These are phyloP conservation scores for Macadamia integrifolia DNA, from an alignment of 164 flowering plant species.

Conservation along the genomic window DNA sequence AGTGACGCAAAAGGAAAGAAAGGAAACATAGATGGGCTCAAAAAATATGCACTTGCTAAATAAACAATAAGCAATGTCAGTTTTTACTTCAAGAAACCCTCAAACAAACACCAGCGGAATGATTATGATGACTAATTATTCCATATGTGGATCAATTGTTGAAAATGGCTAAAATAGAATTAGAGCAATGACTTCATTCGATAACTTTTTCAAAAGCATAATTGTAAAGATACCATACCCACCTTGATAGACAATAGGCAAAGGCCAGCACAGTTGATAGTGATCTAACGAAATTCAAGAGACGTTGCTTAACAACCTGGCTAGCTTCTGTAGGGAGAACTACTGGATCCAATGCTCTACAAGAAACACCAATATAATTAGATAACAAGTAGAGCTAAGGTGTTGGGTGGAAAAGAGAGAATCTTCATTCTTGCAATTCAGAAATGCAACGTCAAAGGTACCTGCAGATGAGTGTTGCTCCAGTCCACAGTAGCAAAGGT, in stretches of 20 bases:
- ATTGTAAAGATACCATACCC: slow-evolving; percentile 1
- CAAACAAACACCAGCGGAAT: background rate
- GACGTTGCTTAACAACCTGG: slow-evolving; percentile 73
- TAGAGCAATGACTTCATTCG: background rate
- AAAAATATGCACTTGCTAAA: background rate
- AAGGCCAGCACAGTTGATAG: slow-evolving; percentile 87
- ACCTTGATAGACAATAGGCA: slow-evolving; percentile 90
- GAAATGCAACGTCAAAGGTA: slow-evolving; percentile 12
- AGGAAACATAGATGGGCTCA: no score
- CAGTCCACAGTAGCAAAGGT: slow-evolving; percentile 85
- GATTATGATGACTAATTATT: background rate
- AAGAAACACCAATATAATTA: slow-evolving; percentile 15
- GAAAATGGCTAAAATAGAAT: background rate
- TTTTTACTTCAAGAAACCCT: background rate
- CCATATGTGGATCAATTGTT: background rate
- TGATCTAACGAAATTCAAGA: slow-evolving; percentile 75
- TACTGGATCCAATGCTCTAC: slow-evolving; percentile 81
- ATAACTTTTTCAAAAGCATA: background rate
- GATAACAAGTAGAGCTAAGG: background rate
- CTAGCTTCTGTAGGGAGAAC: slow-evolving; percentile 76
- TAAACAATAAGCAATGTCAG: background rate
- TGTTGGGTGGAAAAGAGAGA: background rate
- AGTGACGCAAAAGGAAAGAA: no score
- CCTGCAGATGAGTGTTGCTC: slow-evolving; percentile 88
- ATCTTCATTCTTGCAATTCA: background rate